These are phyloP conservation scores for Vararia minispora DNA, from an alignment of 768 basidiomycete genomes.

Conservation along the genomic window DNA sequence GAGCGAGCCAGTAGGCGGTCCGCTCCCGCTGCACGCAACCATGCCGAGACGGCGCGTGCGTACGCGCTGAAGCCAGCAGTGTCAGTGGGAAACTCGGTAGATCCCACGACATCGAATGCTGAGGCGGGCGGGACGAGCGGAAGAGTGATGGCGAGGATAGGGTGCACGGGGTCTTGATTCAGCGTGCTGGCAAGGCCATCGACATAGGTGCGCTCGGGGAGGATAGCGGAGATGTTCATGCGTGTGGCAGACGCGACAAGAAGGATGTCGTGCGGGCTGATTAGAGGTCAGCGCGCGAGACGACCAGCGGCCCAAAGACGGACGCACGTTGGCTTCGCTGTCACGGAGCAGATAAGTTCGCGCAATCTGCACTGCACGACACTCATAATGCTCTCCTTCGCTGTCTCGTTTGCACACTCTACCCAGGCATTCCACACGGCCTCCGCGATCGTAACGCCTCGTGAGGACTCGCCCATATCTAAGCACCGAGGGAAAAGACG, in stretches of 20 bases:
- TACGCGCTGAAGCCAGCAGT: slow-evolving; percentile 47
- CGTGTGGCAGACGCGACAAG: slow-evolving; percentile 5
- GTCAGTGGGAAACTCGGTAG: slow-evolving; percentile 24
- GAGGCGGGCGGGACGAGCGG: slow-evolving; percentile 41
- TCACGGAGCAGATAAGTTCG: slow-evolving; percentile 24
- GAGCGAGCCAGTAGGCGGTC: slow-evolving; percentile 51
- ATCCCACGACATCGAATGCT: slow-evolving; percentile 10
- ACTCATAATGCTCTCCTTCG: slow-evolving; percentile 18
- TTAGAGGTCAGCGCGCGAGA: neutral
- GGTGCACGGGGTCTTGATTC: slow-evolving; percentile 33
- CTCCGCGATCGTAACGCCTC: too few relatives aligned
- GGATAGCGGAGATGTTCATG: slow-evolving; percentile 24
- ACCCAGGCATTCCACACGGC: slow-evolving; percentile 23
- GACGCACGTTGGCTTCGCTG: slow-evolving; percentile 24
- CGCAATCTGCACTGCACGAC: slow-evolving; percentile 33
- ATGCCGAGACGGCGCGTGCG: slow-evolving; percentile 45
- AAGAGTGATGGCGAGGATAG: slow-evolving; percentile 50
- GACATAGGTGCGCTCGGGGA: slow-evolving; percentile 16
- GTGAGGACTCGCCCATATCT: slow-evolving; percentile 13
- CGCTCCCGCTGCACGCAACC: slow-evolving; percentile 42
- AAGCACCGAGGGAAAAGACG: slow-evolving; percentile 32
- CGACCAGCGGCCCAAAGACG: too few relatives aligned
- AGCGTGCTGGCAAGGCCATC: slow-evolving; percentile 21
- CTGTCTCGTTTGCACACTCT: slow-evolving; percentile 14
- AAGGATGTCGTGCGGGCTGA: slow-evolving; percentile 20